These are phyloP conservation scores for Cystofilobasidium capitatum DNA, from an alignment of 768 basidiomycete species.

Conservation along the genomic window DNA sequence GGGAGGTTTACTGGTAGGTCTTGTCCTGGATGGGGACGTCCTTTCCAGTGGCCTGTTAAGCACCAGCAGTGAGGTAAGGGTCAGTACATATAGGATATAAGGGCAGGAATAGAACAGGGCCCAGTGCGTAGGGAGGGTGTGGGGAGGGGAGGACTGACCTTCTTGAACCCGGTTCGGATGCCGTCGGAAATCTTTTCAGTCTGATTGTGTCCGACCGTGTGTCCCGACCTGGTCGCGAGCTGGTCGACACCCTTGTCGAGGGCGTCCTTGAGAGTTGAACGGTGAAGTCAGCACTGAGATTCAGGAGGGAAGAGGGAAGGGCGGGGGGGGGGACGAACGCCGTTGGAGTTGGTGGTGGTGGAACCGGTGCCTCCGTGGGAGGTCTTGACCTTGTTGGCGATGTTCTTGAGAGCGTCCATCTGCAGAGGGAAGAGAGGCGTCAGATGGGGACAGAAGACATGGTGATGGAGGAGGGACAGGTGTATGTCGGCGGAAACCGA, in stretches of 20 bases:
- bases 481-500: too few species aligned
- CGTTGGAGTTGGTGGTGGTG: neutral
- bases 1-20: too few species aligned
- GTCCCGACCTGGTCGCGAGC: slow-evolving; percentile 7
- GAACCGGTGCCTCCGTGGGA: neutral
- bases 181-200: slow-evolving; percentile 23
- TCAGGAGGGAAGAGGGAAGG: neutral
- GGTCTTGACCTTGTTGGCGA: neutral
- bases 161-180: slow-evolving; percentile 18
- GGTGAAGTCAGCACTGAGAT: neutral
- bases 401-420: slow-evolving; percentile 9
- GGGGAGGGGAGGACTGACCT: too few species aligned
- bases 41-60: too few species aligned
- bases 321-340: neutral
- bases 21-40: too few species aligned
- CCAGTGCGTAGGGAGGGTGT: too few species aligned
- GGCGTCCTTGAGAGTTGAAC: neutral
- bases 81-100: too few species aligned
- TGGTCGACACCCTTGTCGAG: slow-evolving; percentile 5
- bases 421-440: neutral
- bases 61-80: too few species aligned
- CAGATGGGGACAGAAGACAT: too few species aligned
- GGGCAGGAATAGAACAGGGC: too few species aligned
- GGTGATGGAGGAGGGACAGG: too few species aligned
- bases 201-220: neutral